Conservation (phyloP, 768 basidiomycete species). For the Auriscalpium orientale region DNA sequence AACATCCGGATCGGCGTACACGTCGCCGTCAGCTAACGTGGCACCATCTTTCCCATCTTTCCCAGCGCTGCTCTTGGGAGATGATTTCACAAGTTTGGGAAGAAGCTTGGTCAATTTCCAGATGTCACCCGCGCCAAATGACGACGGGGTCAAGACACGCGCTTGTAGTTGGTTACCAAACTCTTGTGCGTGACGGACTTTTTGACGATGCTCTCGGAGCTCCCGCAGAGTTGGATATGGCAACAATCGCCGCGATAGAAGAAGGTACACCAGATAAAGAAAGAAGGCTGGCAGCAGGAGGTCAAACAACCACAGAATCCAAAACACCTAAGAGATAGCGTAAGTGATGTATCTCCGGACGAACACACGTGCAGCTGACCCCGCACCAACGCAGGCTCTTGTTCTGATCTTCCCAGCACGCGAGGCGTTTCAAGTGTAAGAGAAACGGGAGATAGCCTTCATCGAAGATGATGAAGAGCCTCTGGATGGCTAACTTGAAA, state of each 20-base stretch:
- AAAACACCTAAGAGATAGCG: constrained; percentile 39
- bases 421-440: constrained; percentile 31
- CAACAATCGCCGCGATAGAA: constrained; percentile 41
- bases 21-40: too few relatives aligned
- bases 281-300: constrained; percentile 46
- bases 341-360: neutral
- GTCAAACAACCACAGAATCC: constrained; percentile 57
- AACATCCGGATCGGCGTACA: too few relatives aligned
- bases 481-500: constrained; percentile 41
- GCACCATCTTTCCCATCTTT: constrained; percentile 12
- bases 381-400: constrained; percentile 43
- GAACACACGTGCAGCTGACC: constrained; percentile 29
- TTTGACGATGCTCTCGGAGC: constrained; percentile 42
- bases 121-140: constrained; percentile 42
- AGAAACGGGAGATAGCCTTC: constrained; percentile 44
- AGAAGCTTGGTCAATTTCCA: constrained; percentile 45
- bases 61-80: constrained; percentile 19
- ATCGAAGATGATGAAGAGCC: constrained; percentile 46
- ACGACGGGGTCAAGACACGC: constrained; percentile 37
- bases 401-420: constrained; percentile 46
- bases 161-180: constrained; percentile 44
- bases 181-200: constrained; percentile 41
- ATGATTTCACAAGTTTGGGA: constrained; percentile 28
- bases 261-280: constrained; percentile 37
- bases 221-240: constrained; percentile 50